Conservation (phyloP, 2,329 filamentous ascomycete genomes). For the Diaporthe australafricana region DNA sequence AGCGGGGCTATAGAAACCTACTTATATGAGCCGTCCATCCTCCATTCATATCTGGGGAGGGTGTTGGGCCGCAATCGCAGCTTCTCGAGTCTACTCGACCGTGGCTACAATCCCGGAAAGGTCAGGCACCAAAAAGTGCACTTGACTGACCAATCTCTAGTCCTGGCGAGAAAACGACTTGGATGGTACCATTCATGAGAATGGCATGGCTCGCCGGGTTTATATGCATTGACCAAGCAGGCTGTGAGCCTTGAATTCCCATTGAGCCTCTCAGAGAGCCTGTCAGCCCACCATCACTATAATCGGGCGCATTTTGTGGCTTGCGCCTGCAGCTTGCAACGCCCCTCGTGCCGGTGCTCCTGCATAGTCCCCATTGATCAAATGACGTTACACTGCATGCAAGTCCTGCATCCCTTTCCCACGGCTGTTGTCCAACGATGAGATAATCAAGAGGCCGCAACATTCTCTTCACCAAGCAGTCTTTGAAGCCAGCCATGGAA, state of each 20-base stretch:
- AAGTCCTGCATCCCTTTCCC: not conserved
- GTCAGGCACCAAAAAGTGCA: conserved; percentile 20
- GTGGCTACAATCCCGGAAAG: not conserved
- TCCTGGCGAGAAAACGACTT: not conserved
- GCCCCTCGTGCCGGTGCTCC: not conserved
- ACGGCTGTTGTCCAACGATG: not conserved
- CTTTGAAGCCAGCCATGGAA: conserved; percentile 37
- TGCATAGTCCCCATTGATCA: not conserved
- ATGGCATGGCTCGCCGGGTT: not conserved
- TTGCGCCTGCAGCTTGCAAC: conserved; percentile 13
- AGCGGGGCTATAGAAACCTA: not conserved
- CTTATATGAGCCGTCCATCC: not conserved
- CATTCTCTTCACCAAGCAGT: no score
- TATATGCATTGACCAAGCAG: conserved; percentile 10
- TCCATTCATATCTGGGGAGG: not conserved
- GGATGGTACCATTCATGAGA: not conserved
- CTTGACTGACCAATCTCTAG: not conserved
- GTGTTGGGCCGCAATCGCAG: not conserved
- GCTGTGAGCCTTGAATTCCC: conserved; percentile 17
- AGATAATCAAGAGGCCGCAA: not conserved
- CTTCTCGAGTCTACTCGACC: not conserved
- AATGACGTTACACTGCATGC: not conserved
- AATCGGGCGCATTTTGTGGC: conserved; percentile 4
- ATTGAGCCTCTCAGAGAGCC: conserved; percentile 11
- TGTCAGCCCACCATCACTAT: not conserved